Conservation (phyloP, 306 rosid genomes). For the Casuarina equisetifolia region DNA sequence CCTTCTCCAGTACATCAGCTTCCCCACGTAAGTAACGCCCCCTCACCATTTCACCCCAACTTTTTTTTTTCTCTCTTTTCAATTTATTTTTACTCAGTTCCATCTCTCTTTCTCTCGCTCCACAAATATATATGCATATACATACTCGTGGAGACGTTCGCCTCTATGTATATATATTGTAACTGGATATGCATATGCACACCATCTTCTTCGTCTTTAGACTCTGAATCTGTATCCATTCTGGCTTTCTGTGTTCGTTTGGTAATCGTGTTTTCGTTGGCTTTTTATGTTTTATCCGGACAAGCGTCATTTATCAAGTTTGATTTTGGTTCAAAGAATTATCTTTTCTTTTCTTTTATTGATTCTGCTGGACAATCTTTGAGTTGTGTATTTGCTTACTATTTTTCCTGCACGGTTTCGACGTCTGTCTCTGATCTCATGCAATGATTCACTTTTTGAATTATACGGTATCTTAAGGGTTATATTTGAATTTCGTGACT, state of each 20-base stretch:
- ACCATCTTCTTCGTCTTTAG: not conserved
- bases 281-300: not conserved
- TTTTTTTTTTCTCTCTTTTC: not conserved
- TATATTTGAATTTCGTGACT: slow-evolving; percentile 12
- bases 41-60: slow-evolving; percentile 27
- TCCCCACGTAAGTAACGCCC: slow-evolving; percentile 61
- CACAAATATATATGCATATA: not conserved
- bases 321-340: not conserved
- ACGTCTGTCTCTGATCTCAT: slow-evolving; percentile 35
- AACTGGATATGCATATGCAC: not conserved
- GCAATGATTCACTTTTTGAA: slow-evolving; percentile 41
- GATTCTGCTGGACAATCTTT: not conserved
- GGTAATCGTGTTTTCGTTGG: not conserved
- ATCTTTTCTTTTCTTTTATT: not conserved
- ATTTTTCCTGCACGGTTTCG: slow-evolving; percentile 1
- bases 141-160: too few species aligned
- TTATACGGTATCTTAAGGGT: slow-evolving; percentile 26
- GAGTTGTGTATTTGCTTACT: not conserved
- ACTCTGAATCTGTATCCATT: slow-evolving; percentile 7
- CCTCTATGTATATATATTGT: not conserved
- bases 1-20: slow-evolving; percentile 58
- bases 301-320: not conserved
- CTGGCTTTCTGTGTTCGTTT: not conserved
- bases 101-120: slow-evolving; percentile 7
- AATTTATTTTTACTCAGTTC: slow-evolving; percentile 32